phyloP scores from a whole-genome alignment of 2,329 filamentous ascomycete species.

The Alternaria hordeiaustralica region DNA sequence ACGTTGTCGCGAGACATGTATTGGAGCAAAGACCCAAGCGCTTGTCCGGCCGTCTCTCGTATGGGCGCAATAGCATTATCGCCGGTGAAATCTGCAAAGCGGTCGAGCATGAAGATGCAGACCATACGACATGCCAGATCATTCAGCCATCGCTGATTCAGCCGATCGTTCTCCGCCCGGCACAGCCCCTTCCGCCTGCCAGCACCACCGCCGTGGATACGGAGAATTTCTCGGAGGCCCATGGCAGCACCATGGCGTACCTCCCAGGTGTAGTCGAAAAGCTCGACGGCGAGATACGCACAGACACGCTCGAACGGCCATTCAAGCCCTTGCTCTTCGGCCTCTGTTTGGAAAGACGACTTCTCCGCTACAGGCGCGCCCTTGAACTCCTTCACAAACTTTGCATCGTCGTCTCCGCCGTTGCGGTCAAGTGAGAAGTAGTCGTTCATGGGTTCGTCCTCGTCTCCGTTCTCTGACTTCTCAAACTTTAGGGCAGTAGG shows the following conservation, averaged over 20 bases:
- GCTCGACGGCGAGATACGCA: slow-evolving; percentile 89
- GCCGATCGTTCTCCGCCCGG: slow-evolving; percentile 74
- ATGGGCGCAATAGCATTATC: slow-evolving; percentile 97
- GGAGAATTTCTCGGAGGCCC: slow-evolving; percentile 87
- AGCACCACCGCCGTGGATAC: slow-evolving; percentile 89
- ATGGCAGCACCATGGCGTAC: slow-evolving; percentile 95
- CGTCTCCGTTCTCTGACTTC: slow-evolving; percentile 66
- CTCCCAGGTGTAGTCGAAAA: slow-evolving; percentile 95
- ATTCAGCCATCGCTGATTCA: slow-evolving; percentile 88
- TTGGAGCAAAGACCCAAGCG: slow-evolving; percentile 84
- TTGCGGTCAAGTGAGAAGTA: slow-evolving; percentile 89
- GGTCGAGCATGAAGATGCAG: slow-evolving; percentile 95
- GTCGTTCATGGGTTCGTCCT: slow-evolving; percentile 61
- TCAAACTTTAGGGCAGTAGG: slow-evolving; percentile 63
- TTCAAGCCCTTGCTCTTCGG: slow-evolving; percentile 77
- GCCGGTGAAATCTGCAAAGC: slow-evolving; percentile 96
- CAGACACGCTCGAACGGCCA: slow-evolving; percentile 96
- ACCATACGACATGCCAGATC: slow-evolving; percentile 94
- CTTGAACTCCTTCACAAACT: slow-evolving; percentile 95
- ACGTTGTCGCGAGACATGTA: slow-evolving; percentile 83
- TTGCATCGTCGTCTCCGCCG: slow-evolving; percentile 85
- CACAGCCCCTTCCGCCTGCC: slow-evolving; percentile 76
- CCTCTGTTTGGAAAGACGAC: slow-evolving; percentile 80
- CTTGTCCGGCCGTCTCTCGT: slow-evolving; percentile 92
- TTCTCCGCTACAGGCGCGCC: slow-evolving; percentile 81